Base-by-base conservation (phyloP, 179 eudicot species). In the Gypsophila paniculata region DNA sequence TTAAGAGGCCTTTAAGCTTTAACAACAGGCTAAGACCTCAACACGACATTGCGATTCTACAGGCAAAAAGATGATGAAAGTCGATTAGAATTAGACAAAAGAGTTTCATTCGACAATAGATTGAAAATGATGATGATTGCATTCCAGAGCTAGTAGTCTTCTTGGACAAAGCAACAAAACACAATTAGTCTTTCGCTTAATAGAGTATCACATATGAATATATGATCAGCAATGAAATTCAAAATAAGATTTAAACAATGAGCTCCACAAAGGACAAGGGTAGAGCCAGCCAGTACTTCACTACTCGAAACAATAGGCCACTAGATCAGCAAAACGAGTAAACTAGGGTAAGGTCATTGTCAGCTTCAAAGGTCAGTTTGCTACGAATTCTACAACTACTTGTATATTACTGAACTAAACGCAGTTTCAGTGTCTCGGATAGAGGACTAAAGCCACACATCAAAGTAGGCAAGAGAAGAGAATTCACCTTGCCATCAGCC, bases 401-500 rank as follows among this genome's bases (percentile, higher is more conserved):
- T n/a, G n/a, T n/a, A n/a, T n/a, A n/a, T n/a, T n/a, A n/a, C n/a
- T n/a, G n/a, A n/a, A n/a, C n/a, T n/a, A n/a, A n/a, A n/a, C n/a
- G n/a, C n/a, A n/a, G n/a, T n/a, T n/a, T n/a, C n/a, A n/a, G n/a
- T n/a, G n/a, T n/a, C n/a, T n/a, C n/a, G n/a, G n/a, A n/a, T n/a
- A n/a, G n/a, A n/a, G n/a, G n/a, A n/a, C n/a, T n/a, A n/a, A n/a
- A n/a, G n/a, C n/a, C n/a, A n/a, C 34, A 29, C 34, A 39, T 62
- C 65, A 51, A 29, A 25, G 49, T 55, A 59, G 66, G n/a, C 2
- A 63, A 64, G 25, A 26, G 58, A 64, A 1, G 25, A 18, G 58
- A 38, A 67, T 74, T 79, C 77, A 90, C 96, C 93, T 85, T 85
- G 72, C 75, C 82, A 70, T 87, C 88, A 69, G 77, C 78, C 38